Base-by-base conservation (phyloP, 805 yeast species). In the Spencermartinsiella europaea region DNA sequence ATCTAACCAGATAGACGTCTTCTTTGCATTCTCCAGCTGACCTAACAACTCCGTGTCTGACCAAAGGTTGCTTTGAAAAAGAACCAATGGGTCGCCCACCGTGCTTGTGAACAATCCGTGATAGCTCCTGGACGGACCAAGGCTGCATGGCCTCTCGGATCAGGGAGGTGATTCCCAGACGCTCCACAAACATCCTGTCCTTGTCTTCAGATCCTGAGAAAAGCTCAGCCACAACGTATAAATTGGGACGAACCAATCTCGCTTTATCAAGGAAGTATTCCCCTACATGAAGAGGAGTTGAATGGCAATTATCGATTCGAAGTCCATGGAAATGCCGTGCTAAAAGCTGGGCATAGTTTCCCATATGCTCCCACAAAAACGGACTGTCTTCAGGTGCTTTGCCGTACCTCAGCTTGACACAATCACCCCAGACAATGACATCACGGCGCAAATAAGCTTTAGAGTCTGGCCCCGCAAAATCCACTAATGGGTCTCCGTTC, bases 141-240 rank as follows among this genome's bases (percentile, higher is more conserved):
- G 97, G 93, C 68, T 89, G 97, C 95, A 93, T 91, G 0, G 98
- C 98, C 62, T 91, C 99, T 60, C 99, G 78, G 46, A 91, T 85
- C 54, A 93, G 72, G 3, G 96, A 83, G 34, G 88, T 84, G 46
- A 93, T 83, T 15, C 96, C 97, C 38, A 93, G 74, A 55, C 95
- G 73, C 65, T 91, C 96, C 12, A 91, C 96, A 62, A 85, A 91
- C 17, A 91, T 70, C 58, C 85, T 83, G 68, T 91, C 99, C 78
- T 86, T 76, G 16, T 79, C 85, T 62, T 90, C 96, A 14, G 95
- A 85, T 10, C 99, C 99, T 2, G 95, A 79, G 65, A 91, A 91
- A 35, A 91, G 72, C 63, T 91, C 99, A 1, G 98, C 98, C 38
- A 89, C 96, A 22, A 91, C 89, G 59, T 91, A 91, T 22, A 91